Evolutionary conservation across 805 yeast species (phyloP).

Genomic region (Cyberlindnera americana): DNA sequence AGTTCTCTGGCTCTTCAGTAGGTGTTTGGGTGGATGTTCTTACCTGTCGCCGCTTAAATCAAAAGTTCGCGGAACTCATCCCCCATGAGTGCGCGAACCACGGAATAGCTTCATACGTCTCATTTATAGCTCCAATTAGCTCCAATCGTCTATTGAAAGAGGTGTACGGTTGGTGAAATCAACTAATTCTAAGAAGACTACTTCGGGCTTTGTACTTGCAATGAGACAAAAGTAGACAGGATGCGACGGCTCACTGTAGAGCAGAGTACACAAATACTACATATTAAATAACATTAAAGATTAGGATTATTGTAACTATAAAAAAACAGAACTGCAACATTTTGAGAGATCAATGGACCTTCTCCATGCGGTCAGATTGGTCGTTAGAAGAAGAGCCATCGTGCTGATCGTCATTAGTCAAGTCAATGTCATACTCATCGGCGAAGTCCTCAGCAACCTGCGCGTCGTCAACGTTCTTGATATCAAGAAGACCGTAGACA

Average conservation of each 20-base stretch:
- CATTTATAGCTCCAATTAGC: too few species aligned
- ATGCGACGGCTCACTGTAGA: too few species aligned
- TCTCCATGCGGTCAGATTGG: constrained; percentile 3
- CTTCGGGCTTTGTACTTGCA: too few species aligned
- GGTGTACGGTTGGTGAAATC: too few species aligned
- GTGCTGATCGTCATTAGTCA: constrained; percentile 11
- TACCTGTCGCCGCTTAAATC: neutral
- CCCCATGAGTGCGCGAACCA: too few species aligned
- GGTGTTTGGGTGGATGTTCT: too few species aligned
- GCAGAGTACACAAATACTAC: too few species aligned
- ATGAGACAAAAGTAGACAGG: too few species aligned
- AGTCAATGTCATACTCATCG: constrained; percentile 20
- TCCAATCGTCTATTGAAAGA: too few species aligned
- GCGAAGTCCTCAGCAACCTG: constrained; percentile 41
- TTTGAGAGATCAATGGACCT: constrained; percentile 2
- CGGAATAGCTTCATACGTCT: too few species aligned
- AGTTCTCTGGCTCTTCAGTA: neutral
- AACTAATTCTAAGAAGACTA: too few species aligned
- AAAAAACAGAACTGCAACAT: too few species aligned
- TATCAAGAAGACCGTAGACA: constrained; percentile 82
- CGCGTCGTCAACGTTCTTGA: constrained; percentile 63
- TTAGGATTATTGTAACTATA: constrained; percentile 1
- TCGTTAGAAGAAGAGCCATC: constrained; percentile 7
- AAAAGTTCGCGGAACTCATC: constrained; percentile 5
- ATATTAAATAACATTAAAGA: neutral